Evolutionary conservation across 2,329 filamentous ascomycete genomes (phyloP).

Genomic region (Neofusicoccum kwambonambiense): DNA sequence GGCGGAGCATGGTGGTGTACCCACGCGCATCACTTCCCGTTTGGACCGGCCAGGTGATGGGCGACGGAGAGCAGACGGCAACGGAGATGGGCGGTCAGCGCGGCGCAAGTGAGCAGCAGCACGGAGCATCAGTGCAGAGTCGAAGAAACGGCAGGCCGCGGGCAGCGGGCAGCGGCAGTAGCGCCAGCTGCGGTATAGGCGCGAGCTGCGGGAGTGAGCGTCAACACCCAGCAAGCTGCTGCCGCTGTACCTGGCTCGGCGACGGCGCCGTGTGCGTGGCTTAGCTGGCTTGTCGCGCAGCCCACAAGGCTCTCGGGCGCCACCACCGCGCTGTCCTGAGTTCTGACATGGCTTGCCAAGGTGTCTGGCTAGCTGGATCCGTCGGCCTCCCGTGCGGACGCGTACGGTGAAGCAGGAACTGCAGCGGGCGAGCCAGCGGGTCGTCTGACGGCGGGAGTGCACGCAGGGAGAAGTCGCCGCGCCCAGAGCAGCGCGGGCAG

Average conservation of each 20-base stretch:
- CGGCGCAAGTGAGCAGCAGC: too few species aligned
- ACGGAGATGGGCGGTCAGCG: slow-evolving; percentile 6
- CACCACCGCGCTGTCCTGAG: not conserved
- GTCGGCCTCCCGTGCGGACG: not conserved
- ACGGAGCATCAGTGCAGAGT: not conserved
- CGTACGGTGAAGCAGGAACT: not conserved
- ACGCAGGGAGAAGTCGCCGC: too few species aligned
- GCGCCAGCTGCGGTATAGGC: not conserved
- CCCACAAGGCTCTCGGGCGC: not conserved
- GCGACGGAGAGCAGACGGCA: not conserved
- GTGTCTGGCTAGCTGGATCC: too few species aligned
- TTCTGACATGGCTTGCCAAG: not conserved
- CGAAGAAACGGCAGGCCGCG: too few species aligned
- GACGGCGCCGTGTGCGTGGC: not conserved
- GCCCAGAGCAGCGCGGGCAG: not conserved
- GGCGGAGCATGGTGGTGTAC: not conserved
- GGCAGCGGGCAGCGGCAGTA: not conserved
- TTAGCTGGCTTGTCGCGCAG: not conserved
- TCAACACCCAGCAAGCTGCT: not conserved
- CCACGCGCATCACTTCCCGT: not conserved
- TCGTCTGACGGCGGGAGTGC: not conserved
- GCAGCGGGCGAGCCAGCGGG: not conserved
- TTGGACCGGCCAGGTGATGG: not conserved
- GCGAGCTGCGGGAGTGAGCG: not conserved
- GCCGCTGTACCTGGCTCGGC: not conserved